Evolutionary conservation across 352 stramenopile species (phyloP).

Genomic region (Blastocystis sp.): DNA sequence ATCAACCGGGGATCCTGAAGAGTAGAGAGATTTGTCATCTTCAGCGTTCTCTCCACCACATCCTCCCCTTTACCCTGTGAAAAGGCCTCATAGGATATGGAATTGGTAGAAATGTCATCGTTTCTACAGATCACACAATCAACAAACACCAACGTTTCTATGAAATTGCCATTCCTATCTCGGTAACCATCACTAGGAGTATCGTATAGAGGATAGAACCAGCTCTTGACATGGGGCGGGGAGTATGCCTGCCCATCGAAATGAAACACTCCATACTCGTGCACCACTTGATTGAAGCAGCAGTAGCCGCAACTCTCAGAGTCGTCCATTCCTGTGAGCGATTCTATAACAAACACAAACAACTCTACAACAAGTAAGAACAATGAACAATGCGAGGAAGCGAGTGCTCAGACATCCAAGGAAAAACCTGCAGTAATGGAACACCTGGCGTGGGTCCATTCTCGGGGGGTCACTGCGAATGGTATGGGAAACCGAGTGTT

Average conservation of each 20-base stretch:
- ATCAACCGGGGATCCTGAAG: too few relatives aligned
- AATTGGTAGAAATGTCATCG: too few relatives aligned
- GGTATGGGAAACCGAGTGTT: conserved; percentile 38
- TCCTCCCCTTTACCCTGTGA: too few relatives aligned
- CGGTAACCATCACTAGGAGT: too few relatives aligned
- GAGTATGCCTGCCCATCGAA: background rate
- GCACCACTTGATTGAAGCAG: background rate
- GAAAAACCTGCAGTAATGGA: conserved; percentile 35
- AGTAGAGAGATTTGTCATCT: too few relatives aligned
- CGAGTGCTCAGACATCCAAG: conserved; percentile 64
- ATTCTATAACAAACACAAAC: background rate
- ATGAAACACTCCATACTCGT: background rate
- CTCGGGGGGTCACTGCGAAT: conserved; percentile 48
- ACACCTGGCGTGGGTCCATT: conserved; percentile 3
- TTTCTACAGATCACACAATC: too few relatives aligned
- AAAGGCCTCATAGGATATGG: too few relatives aligned
- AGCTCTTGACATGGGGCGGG: too few relatives aligned
- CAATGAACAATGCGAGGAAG: background rate
- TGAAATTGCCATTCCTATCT: too few relatives aligned
- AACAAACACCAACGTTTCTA: too few relatives aligned
- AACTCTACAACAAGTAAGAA: background rate
- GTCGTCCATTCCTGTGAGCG: background rate
- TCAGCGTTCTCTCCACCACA: too few relatives aligned
- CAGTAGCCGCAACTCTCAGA: background rate
- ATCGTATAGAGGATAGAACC: too few relatives aligned